These are phyloP conservation scores for Anthoceros angustus DNA, from an alignment of 225 moss, liverwort and hornwort species.

Conservation along the genomic window DNA sequence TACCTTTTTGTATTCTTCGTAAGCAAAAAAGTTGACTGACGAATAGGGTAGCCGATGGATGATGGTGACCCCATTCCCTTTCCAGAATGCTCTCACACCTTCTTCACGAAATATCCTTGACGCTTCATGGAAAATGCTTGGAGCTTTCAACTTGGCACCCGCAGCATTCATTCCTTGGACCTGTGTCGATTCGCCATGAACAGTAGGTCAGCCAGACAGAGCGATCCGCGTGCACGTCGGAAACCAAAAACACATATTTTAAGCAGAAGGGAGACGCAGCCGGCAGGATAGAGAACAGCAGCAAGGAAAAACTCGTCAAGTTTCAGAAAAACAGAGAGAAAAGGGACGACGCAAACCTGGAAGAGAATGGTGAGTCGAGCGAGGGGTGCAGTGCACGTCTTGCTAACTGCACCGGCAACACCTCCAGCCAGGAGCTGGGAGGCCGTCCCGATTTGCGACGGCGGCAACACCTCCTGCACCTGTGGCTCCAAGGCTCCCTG, in stretches of 20 bases:
- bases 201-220: not conserved
- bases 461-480: conserved; percentile 42
- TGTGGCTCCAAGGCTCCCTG: conserved; percentile 47
- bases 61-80: conserved; percentile 94
- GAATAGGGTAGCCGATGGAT: conserved; percentile 97
- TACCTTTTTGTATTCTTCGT: conserved; percentile 93
- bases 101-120: conserved; percentile 71
- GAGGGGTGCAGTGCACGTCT: conserved; percentile 94
- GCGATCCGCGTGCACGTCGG: not conserved
- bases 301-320: not conserved
- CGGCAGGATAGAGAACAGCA: not conserved
- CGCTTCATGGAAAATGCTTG: conserved; percentile 73
- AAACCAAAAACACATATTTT: not conserved
- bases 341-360: conserved; percentile 28
- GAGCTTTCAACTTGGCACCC: conserved; percentile 57
- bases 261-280: conserved; percentile 2
- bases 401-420: conserved; percentile 88
- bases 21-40: conserved; percentile 86
- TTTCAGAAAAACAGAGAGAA: not conserved
- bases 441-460: conserved; percentile 70
- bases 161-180: conserved; percentile 87
- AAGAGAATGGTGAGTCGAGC: conserved; percentile 95
- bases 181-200: conserved; percentile 20
- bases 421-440: conserved; percentile 86
- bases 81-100: conserved; percentile 92